These are phyloP conservation scores for Protea cynaroides DNA, from an alignment of 164 flowering plant species.

Conservation along the genomic window DNA sequence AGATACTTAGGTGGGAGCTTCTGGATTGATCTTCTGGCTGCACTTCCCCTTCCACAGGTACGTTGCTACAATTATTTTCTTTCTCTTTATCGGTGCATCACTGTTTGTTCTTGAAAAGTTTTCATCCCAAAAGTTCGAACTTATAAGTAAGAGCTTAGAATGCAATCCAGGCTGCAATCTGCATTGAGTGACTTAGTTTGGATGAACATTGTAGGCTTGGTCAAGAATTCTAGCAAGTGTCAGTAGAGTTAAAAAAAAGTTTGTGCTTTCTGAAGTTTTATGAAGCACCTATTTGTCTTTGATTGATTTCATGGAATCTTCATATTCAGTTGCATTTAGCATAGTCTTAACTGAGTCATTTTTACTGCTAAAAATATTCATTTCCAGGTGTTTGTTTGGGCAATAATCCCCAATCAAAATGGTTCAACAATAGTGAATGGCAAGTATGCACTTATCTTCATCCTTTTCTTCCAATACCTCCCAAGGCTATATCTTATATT, in stretches of 20 bases:
- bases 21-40: constrained; percentile 75
- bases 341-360: too few relatives aligned
- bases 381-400: constrained; percentile 73
- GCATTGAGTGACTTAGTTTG: neutral
- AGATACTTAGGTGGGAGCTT: constrained; percentile 54
- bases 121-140: too few relatives aligned
- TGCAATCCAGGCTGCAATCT: neutral
- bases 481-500: constrained; percentile 59
- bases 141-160: neutral
- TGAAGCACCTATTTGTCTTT: neutral
- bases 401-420: constrained; percentile 46
- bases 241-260: neutral
- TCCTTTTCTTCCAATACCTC: constrained; percentile 58
- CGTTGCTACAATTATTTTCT: constrained; percentile 3
- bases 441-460: constrained; percentile 43
- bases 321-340: too few relatives aligned
- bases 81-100: neutral
- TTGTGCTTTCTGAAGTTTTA: neutral
- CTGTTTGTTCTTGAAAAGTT: too few relatives aligned
- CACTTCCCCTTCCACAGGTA: constrained; percentile 96
- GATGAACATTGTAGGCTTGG: neutral
- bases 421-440: constrained; percentile 56
- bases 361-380: neutral
- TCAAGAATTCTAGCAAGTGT: neutral
- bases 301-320: neutral